These are phyloP conservation scores for Erodium maritimum DNA, from an alignment of 345 rosid species.

Conservation along the genomic window DNA sequence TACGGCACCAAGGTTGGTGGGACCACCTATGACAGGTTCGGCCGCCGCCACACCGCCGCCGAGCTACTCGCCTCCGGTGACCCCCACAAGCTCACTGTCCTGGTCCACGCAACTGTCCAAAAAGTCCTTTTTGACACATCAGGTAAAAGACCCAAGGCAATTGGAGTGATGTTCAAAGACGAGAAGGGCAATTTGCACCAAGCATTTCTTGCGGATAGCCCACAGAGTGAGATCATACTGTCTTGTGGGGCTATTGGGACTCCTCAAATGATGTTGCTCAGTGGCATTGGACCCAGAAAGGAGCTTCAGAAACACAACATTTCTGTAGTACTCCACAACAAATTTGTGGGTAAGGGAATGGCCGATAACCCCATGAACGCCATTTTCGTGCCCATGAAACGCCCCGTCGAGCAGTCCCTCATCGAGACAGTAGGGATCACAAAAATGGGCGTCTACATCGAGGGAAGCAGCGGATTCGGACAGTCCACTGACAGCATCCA, in stretches of 20 bases:
- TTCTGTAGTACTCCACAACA: constrained; percentile 44
- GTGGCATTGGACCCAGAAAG: constrained; percentile 76
- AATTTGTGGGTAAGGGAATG: constrained; percentile 74
- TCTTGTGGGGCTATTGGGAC: constrained; percentile 85
- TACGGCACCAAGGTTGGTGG: constrained; percentile 94
- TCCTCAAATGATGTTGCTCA: constrained; percentile 76
- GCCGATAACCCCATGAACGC: constrained; percentile 94
- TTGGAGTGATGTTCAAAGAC: constrained; percentile 74
- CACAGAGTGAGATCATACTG: constrained; percentile 61
- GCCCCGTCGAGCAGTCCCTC: constrained; percentile 52
- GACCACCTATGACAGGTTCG: constrained; percentile 72
- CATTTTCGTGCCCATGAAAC: constrained; percentile 59
- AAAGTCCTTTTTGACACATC: constrained; percentile 55
- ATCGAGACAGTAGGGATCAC: constrained; percentile 95
- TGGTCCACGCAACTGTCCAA: constrained; percentile 73
- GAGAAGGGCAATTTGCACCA: constrained; percentile 67
- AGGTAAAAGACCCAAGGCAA: constrained; percentile 64
- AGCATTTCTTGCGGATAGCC: constrained; percentile 38
- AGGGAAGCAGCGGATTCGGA: constrained; percentile 89
- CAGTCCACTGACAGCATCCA: constrained; percentile 63
- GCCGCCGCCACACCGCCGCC: constrained; percentile 87
- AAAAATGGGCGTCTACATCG: constrained; percentile 74
- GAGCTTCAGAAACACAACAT: constrained; percentile 57
- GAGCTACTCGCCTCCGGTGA: constrained; percentile 75
- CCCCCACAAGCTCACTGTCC: constrained; percentile 53